Base-by-base conservation (phyloP, 2,329 filamentous ascomycete genomes). In the Colletotrichum tofieldiae region DNA sequence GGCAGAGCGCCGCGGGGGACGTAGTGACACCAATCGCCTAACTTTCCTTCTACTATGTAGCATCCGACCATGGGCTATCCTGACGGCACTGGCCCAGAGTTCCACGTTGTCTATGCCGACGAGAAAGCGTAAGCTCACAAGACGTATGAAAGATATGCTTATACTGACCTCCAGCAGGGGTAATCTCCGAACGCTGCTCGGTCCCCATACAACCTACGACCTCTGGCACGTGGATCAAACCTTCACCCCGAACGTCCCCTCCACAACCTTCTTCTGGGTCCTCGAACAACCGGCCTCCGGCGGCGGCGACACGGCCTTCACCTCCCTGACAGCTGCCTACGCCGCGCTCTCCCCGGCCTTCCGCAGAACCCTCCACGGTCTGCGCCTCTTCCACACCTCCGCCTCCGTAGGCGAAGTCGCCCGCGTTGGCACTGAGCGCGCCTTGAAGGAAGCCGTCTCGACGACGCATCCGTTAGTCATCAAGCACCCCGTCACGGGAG, bases 141-240 rank as follows among this genome's bases (percentile, higher is more conserved):
- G 9, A 11, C 7, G 18, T 32, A 23, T 3, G n/a, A 32, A 4
- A n/a, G 45, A 3, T 32, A 16, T 12, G 43, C 4, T 60, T 16
- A 20, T 0, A 35, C 18, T n/a, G 1, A 14, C 1, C 5, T 45
- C 6, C 2, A 77, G 23, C 47, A 67, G 65, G 75, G 79, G 77
- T 1, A 80, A 78, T 26, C 20, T 80, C 26, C 75, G 79, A 60
- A 77, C 63, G 2, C 77, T 80, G 0, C 72, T 80, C 0, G 79
- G 79, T 0, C 75, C 76, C 16, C 71, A 75, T 1, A 77, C 77
- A 1, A 75, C 75, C 1, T 80, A 79, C 9, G 79, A 80, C 9
- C 76, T 80, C 1, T 81, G 79, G 79, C 79, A 81, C 18, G 72
- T 80, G 0, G 79, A 81, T 49, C 79, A 81, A n/a, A 79, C 79